A percentile compares a stretch with the other conserved stretches of the same genome.
Evolutionary conservation across 2,329 filamentous ascomycete genomes (phyloP).

Genomic region (Immersiporthe knoxdaviesiana): DNA sequence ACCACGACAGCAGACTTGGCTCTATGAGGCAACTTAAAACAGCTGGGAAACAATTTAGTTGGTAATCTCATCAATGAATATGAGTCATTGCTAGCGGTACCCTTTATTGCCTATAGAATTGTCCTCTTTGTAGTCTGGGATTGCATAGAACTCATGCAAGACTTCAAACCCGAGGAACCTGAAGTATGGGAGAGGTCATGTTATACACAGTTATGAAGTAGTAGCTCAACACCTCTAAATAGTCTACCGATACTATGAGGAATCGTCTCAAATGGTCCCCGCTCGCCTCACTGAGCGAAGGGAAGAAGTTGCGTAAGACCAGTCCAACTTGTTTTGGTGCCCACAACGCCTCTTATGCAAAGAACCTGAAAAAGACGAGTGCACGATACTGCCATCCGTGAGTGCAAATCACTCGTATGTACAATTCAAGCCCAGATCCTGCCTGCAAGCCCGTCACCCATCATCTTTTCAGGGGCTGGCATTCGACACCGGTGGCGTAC

Average conservation of each 20-base stretch:
- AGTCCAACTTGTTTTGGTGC: background rate
- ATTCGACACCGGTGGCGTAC: background rate
- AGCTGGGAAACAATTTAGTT: too few relatives aligned
- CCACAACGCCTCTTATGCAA: background rate
- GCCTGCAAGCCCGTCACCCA: background rate
- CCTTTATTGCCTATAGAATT: too few relatives aligned
- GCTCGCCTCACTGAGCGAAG: background rate
- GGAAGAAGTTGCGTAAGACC: background rate
- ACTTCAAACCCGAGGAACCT: too few relatives aligned
- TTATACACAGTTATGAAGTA: background rate
- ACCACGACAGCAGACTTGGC: too few relatives aligned
- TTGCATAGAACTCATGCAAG: too few relatives aligned
- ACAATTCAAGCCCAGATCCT: background rate
- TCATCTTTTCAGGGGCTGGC: conserved; percentile 1
- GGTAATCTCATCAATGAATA: too few relatives aligned
- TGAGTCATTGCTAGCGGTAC: too few relatives aligned
- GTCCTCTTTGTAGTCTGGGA: too few relatives aligned
- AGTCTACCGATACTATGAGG: background rate
- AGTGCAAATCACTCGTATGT: background rate
- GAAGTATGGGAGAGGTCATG: background rate
- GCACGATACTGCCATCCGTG: background rate
- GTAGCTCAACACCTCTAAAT: background rate
- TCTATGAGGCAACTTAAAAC: too few relatives aligned
- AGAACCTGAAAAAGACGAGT: background rate
- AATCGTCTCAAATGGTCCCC: background rate